phyloP scores from a whole-genome alignment of 176 grass and related monocot genomes.

The Carex pumila region DNA sequence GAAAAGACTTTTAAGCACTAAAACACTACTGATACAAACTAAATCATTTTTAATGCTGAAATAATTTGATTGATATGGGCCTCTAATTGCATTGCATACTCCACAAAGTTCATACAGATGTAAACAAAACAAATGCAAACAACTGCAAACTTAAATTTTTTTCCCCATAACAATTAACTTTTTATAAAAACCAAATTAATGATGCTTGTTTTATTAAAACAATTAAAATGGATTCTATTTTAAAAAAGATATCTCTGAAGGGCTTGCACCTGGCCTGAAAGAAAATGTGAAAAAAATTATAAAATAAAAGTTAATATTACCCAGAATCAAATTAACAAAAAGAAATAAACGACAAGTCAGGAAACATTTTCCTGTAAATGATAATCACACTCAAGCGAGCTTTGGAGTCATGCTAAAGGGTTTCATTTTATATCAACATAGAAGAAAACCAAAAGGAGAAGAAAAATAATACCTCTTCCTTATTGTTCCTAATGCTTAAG shows the following conservation, averaged over 20 bases:
- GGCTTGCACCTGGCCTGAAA: slow-evolving; percentile 63
- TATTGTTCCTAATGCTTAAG: slow-evolving; percentile 46
- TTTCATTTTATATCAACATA: not conserved
- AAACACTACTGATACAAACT: not conserved
- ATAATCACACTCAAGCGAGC: not conserved
- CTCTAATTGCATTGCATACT: not conserved
- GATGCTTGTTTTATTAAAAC: no score
- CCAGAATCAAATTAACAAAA: not conserved
- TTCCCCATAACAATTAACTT: not conserved
- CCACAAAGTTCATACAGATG: not conserved
- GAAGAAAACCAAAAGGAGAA: not conserved
- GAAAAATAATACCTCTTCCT: slow-evolving; percentile 62
- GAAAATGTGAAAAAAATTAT: not conserved
- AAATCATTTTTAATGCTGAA: not conserved
- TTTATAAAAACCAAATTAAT: no score
- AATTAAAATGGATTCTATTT: no score
- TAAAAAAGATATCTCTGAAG: no score
- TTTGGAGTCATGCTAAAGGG: not conserved
- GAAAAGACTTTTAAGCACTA: no score
- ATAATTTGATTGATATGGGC: not conserved
- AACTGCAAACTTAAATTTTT: not conserved
- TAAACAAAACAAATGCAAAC: not conserved
- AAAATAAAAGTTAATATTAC: not conserved
- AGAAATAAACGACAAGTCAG: not conserved
- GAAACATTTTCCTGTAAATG: not conserved